Conservation (phyloP, 2,329 filamentous ascomycete species). For the Talaromyces atroroseus region DNA sequence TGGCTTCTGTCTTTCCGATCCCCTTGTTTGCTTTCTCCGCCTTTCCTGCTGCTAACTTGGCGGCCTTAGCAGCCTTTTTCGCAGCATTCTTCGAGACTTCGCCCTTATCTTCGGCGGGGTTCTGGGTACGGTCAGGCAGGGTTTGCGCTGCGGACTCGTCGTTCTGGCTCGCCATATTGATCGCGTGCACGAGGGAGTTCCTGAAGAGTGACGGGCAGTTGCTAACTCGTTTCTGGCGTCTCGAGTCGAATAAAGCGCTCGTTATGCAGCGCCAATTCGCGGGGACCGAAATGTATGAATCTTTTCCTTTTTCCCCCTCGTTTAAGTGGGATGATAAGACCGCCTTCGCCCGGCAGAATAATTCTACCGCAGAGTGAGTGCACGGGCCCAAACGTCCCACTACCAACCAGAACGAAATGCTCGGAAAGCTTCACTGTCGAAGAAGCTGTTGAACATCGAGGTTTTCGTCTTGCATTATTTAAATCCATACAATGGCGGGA, state of each 20-base stretch:
- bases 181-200: background rate
- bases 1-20: constrained; percentile 41
- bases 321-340: constrained; percentile 40
- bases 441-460: constrained; percentile 8
- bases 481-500: constrained; percentile 64
- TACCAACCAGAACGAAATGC: constrained; percentile 6
- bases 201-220: background rate
- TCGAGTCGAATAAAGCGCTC: constrained; percentile 2
- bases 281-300: background rate
- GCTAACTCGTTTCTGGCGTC: background rate
- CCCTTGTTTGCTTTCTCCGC: constrained; percentile 36
- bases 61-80: constrained; percentile 47
- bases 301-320: constrained; percentile 18
- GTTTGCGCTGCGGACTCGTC: constrained; percentile 26
- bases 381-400: constrained; percentile 12
- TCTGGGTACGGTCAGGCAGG: constrained; percentile 36
- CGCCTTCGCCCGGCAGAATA: constrained; percentile 36
- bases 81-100: constrained; percentile 37
- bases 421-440: constrained; percentile 8
- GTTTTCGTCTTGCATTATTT: background rate
- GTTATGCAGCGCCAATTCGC: constrained; percentile 2
- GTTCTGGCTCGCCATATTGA: constrained; percentile 15
- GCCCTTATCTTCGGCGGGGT: constrained; percentile 32
- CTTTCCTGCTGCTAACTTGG: constrained; percentile 40
- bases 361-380: constrained; percentile 28